Percentiles rank a stretch among this genome's conserved stretches.
Evolutionary conservation across 2,329 filamentous ascomycete species (phyloP).

Genomic region (Knoxdaviesia proteae): DNA sequence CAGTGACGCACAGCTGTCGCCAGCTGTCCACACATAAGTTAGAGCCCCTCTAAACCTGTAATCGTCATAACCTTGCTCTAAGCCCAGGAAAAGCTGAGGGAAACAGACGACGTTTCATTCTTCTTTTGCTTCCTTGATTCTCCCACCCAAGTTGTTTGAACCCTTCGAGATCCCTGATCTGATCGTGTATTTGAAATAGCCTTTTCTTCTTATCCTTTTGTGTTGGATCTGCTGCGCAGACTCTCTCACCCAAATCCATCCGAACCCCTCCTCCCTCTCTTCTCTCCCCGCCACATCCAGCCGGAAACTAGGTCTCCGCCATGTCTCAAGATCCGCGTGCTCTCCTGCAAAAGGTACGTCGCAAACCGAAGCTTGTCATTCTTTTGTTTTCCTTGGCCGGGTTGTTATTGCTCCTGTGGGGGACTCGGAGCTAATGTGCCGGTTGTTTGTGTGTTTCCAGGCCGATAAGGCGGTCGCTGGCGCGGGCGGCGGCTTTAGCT

Average conservation of each 20-base stretch:
- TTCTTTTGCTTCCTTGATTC: not conserved
- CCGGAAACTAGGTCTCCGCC: not conserved
- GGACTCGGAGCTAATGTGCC: not conserved
- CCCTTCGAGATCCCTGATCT: not conserved
- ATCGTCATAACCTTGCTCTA: not conserved
- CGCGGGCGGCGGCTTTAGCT: slow-evolving; percentile 63
- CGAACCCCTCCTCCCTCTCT: not conserved
- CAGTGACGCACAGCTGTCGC: no score
- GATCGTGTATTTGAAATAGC: not conserved
- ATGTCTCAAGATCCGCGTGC: slow-evolving; percentile 65
- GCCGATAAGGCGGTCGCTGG: slow-evolving; percentile 66
- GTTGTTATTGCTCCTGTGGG: not conserved
- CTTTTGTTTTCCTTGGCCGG: not conserved
- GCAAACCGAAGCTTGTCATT: not conserved
- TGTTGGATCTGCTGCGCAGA: not conserved
- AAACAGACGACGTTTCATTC: not conserved
- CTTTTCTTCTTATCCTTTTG: not conserved
- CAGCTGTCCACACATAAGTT: no score
- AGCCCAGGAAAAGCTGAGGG: not conserved
- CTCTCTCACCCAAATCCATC: not conserved
- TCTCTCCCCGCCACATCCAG: not conserved
- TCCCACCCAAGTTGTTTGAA: not conserved
- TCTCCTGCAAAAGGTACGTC: slow-evolving; percentile 52
- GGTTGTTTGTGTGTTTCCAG: slow-evolving; percentile 22
- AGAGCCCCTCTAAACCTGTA: no score